phyloP scores from a whole-genome alignment of 2,329 filamentous ascomycete genomes.

The Albifimbria verrucaria region DNA sequence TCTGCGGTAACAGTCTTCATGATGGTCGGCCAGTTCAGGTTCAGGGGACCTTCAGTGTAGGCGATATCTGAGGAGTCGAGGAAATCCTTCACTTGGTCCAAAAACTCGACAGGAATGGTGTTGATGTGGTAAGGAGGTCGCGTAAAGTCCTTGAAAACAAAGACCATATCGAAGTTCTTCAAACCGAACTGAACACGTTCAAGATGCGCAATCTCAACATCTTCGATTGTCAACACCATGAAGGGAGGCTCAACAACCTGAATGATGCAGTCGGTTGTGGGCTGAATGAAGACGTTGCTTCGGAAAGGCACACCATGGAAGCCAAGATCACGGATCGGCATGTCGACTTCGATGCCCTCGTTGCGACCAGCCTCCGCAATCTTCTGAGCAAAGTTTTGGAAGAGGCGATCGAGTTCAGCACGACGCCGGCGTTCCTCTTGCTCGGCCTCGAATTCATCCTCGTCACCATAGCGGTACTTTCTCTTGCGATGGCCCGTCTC shows the following conservation, averaged over 20 bases:
- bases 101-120: slow-evolving; percentile 91
- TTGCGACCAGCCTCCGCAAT: slow-evolving; percentile 93
- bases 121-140: slow-evolving; percentile 92
- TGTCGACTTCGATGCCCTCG: slow-evolving; percentile 88
- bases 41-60: slow-evolving; percentile 90
- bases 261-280: slow-evolving; percentile 93
- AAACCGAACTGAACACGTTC: slow-evolving; percentile 95
- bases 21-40: slow-evolving; percentile 97
- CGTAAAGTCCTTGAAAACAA: slow-evolving; percentile 96
- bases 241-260: slow-evolving; percentile 97
- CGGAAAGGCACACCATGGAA: slow-evolving; percentile 96
- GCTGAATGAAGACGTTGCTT: slow-evolving; percentile 92
- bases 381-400: slow-evolving; percentile 95
- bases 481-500: slow-evolving; percentile 97
- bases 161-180: slow-evolving; percentile 98
- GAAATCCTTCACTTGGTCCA: slow-evolving; percentile 97
- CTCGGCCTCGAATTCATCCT: slow-evolving; percentile 97
- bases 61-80: slow-evolving; percentile 94
- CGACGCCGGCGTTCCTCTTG: slow-evolving; percentile 92
- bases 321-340: slow-evolving; percentile 92
- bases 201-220: slow-evolving; percentile 93
- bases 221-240: slow-evolving; percentile 89
- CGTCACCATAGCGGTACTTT: slow-evolving; percentile 95
- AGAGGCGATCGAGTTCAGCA: slow-evolving; percentile 89
- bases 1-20: slow-evolving; percentile 98